Evolutionary conservation across 1,284 basidiomycete genomes (phyloP).

Genomic region (Sparassis latifolia): DNA sequence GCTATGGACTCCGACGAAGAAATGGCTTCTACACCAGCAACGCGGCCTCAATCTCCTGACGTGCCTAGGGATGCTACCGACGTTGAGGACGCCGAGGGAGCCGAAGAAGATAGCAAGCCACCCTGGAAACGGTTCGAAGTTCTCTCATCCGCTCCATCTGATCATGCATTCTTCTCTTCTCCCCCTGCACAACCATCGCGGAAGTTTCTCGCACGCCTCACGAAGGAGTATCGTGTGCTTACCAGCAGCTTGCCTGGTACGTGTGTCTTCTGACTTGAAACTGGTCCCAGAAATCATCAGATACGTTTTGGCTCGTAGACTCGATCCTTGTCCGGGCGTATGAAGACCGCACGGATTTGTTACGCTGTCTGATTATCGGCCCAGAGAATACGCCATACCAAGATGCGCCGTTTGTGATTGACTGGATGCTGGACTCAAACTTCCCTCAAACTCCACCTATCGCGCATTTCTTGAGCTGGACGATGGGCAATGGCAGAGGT

Average conservation of each 20-base stretch:
- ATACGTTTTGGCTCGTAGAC: conserved; percentile 32
- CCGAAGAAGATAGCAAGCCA: conserved; percentile 17
- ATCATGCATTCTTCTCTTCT: conserved; percentile 75
- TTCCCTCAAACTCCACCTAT: conserved; percentile 85
- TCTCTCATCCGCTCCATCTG: conserved; percentile 64
- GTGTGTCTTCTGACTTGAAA: neutral
- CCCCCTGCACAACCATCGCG: conserved; percentile 59
- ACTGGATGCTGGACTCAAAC: conserved; percentile 85
- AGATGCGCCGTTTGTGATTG: conserved; percentile 91
- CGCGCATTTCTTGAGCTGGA: conserved; percentile 92
- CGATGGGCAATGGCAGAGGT: conserved; percentile 88
- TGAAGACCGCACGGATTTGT: conserved; percentile 80
- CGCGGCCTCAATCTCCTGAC: conserved; percentile 20
- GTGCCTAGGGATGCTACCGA: conserved; percentile 22
- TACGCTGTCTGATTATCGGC: conserved; percentile 87
- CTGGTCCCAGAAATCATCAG: conserved; percentile 5
- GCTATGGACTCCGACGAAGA: neutral
- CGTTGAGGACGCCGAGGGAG: conserved; percentile 12
- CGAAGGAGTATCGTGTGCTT: conserved; percentile 81
- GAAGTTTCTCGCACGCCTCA: conserved; percentile 66
- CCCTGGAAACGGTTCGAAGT: conserved; percentile 77
- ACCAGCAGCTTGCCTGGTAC: conserved; percentile 75
- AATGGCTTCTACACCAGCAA: conserved; percentile 12
- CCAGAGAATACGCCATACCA: conserved; percentile 92
- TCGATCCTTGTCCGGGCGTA: conserved; percentile 69